Evolutionary conservation across 208 protist genomes (phyloP), one percentile per base, ranked within the genome.

Genomic region (Dictyostelium gargantuum): DNA sequence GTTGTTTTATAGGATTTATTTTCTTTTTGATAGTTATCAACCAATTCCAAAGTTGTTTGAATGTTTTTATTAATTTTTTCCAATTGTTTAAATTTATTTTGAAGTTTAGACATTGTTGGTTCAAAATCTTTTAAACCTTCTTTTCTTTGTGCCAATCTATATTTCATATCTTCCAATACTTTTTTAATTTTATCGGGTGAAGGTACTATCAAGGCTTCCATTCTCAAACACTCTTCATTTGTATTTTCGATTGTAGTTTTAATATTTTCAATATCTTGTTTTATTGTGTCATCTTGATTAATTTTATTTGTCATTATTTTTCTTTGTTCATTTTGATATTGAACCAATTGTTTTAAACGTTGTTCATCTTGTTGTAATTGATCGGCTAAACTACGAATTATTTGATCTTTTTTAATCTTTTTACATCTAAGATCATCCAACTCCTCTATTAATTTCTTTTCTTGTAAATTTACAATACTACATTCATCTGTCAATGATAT

Each of bases 151-250:
- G 6, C 3, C 1, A 81, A 9, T n/a, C 4, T 46, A 8, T 29
- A 4, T 32, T 81, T 54, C 76, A 81, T 81, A 46, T 81, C 35
- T 32, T 66, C 11, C 0, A 81, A 19, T 2, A 81, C 76, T 17
- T 54, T 38, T 81, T 66, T 81, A 29, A 81, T 48, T 81, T 46
- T 81, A 44, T 81, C 76, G 2, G 76, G 76, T 48, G 76, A 81
- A 23, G 35, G 58, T 32, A 81, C 76, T 35, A 81, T 46, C 52
- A 81, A n/a, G 5, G 48, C 13, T 23, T 81, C 48, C 32, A 81
- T 66, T 42, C 35, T 63, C 2, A 35, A 10, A n/a, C 58, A 66
- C 11, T 81, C 76, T 19, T 81, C 50, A 21, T 38, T 35, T 0
- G 58, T 35, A 35, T 68, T 68, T 19, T 68, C n/a, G 8, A 68